phyloP scores from a whole-genome alignment of 108 stramenopile genomes.

The Nannochloropsis oceanica region DNA sequence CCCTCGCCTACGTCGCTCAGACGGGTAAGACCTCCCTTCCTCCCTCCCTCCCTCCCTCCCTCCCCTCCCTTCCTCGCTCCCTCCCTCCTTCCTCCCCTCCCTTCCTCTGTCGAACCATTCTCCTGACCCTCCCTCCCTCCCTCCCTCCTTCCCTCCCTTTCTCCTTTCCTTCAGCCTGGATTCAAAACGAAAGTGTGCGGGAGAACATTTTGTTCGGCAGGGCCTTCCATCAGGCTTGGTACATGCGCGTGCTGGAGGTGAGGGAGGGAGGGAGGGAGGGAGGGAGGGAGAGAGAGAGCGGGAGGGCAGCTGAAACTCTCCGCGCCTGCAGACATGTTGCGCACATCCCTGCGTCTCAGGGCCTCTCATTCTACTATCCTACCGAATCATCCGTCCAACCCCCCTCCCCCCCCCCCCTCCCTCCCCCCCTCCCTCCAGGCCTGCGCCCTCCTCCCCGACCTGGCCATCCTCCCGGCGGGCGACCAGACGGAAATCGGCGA shows the following conservation, averaged over 20 bases:
- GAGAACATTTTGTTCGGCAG: slow-evolving; percentile 83
- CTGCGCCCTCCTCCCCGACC: slow-evolving; percentile 63
- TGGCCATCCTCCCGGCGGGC: slow-evolving; percentile 53
- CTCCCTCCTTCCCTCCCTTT: not conserved
- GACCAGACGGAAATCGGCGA: slow-evolving; percentile 86
- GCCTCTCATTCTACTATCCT: no score
- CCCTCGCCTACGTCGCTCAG: slow-evolving; percentile 54
- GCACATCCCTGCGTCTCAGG: no score
- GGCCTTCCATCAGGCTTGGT: slow-evolving; percentile 49
- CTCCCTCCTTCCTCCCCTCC: not conserved
- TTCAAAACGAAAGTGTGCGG: slow-evolving; percentile 76
- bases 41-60: not conserved
- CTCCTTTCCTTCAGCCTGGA: slow-evolving; percentile 50
- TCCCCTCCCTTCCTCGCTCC: not conserved
- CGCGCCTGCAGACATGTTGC: no score
- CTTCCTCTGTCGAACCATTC: not conserved
- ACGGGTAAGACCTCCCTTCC: not conserved
- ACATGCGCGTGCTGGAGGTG: slow-evolving; percentile 47
- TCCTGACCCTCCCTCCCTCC: not conserved
- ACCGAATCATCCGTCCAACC: no score
- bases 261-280: not conserved
- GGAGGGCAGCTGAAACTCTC: no score
- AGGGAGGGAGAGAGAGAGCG: not conserved
- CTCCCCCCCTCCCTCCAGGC: not conserved
- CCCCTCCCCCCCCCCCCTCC: not conserved